Conservation (phyloP, 176 grass and related monocot genomes). For the Dactylis glomerata region DNA sequence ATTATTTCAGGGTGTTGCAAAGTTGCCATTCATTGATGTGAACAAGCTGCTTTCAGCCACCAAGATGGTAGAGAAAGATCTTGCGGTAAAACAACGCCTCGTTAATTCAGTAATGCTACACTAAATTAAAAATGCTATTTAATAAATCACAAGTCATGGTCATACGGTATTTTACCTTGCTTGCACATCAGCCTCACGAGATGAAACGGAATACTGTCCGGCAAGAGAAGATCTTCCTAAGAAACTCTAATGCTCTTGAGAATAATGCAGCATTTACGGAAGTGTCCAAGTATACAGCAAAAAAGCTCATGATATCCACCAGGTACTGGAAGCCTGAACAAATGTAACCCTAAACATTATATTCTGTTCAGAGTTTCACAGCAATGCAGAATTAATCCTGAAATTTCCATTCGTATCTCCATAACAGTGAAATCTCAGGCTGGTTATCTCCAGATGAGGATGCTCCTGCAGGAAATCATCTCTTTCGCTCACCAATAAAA, state of each 20-base stretch:
- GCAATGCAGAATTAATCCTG: not conserved
- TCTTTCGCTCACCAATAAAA: not conserved
- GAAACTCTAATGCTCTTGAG: slow-evolving; percentile 2
- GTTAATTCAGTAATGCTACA: not conserved
- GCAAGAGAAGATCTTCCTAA: slow-evolving; percentile 49
- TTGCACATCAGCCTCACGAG: slow-evolving; percentile 37
- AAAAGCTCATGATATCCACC: slow-evolving; percentile 2
- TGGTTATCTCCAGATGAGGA: slow-evolving; percentile 12
- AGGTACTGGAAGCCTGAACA: slow-evolving; percentile 27
- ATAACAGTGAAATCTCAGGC: slow-evolving; percentile 41
- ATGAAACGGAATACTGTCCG: slow-evolving; percentile 28
- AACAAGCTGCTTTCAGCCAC: slow-evolving; percentile 42
- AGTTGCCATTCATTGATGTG: slow-evolving; percentile 59
- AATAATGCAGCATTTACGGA: not conserved
- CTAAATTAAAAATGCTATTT: not conserved
- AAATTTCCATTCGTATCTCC: not conserved
- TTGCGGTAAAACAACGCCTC: slow-evolving; percentile 29
- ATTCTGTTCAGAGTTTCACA: not conserved
- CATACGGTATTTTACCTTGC: not conserved
- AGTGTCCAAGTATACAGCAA: not conserved
- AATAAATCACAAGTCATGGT: not conserved
- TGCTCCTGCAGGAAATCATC: not conserved
- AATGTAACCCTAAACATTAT: not conserved
- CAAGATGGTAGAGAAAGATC: slow-evolving; percentile 28
- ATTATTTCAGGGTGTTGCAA: slow-evolving; percentile 32